Evolutionary conservation across 208 protist genomes (phyloP), one percentile per base, ranked within the genome.

Genomic region (Crithidia fasciculata): DNA sequence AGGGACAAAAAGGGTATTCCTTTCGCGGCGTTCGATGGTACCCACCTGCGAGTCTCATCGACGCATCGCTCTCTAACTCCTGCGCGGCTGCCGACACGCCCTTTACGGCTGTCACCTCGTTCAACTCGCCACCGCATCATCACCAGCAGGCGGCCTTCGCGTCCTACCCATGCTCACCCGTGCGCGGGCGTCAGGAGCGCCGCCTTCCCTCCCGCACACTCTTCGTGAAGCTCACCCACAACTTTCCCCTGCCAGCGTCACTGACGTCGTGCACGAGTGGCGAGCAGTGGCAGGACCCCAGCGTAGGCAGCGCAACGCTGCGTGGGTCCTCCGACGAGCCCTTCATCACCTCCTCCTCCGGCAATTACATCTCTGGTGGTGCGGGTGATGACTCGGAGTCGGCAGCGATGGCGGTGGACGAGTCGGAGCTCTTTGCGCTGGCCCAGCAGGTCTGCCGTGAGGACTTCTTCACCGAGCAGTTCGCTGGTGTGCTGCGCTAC

Each of bases 391-490:
- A 28, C 28, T 28, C 28, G 7, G 50, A 45, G 8, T 18, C 5
- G 28, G 0, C 54, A 10, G 37, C 57, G 16, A 47, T 39, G 19
- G 65, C 19, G n/a, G 45, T 52, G 8, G 59, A 58, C 61, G 67
- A 74, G 10, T 59, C 37, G 8, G 58, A 50, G 3, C 43, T 67
- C 41, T 81, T 81, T 37, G 54, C 47, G 3, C 16, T 81, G 7
- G 65, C 71, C 8, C 56, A 69, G 54, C 57, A 28, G 9, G 69
- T 84, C 28, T 68, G 83, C 47, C 67, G 49, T 8, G 57, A 72
- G 50, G 75, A 80, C 4, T 87, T 80, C 61, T 87, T 85, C 62
- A 80, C 74, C 10, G 74, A 87, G 60, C 70, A 76, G 45, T 94
- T 94, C 58, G 78, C 81, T 15, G 86, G 83, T 16, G 57, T 94